Base-by-base conservation (phyloP, 2,329 filamentous ascomycete species). In the Thelonectria blattea region DNA sequence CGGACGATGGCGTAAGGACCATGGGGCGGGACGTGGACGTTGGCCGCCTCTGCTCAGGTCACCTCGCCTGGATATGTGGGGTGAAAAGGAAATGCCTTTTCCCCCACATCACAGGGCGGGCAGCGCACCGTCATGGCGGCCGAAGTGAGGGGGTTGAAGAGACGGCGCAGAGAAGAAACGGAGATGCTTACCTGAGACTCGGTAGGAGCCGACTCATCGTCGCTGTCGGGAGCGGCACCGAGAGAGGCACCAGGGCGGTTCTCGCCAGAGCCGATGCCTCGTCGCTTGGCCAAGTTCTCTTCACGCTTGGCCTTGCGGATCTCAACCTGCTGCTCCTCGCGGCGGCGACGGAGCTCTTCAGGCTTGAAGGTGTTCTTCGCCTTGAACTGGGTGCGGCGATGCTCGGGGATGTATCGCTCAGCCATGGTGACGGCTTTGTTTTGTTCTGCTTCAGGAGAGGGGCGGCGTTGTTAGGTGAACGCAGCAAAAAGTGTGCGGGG, bases 371-470 rank as follows among this genome's bases (percentile, higher is more conserved):
- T 92, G 81, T 92, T 94, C 87, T 97, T 97, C 57, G 95, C 95
- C 90, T 99, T 99, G 89, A 97, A 99, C 83, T 97, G 93, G 69
- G 92, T 97, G 77, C 95, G 93, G 79, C 95, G 93, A 85, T 99
- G 95, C 84, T 99, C 95, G 79, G 95, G 95, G 75, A 99, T 99
- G 84, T 97, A 99, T 75, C 95, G 92, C 80, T 99, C 95, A 79
- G 95, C 91, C 95, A 99, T 99, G 82, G 73, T 89, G 79, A 76
- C 76, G 75, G 75, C 58, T 75, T 69, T 67, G 60, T 63, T 63
- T 60, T 67, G 64, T 55, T 66, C 56, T 54, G 46, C 20, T 50
- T 60, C 52, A 60, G 58, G 52, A 60, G 62, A 58, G 50, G 60
- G 54, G 61, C 60, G 64, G 57, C 59, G 67, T 65, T 67, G 67